Evolutionary conservation across 2,329 filamentous ascomycete genomes (phyloP), one percentile per base, ranked within the genome.

Genomic region (Aspergillus transmontanensis): DNA sequence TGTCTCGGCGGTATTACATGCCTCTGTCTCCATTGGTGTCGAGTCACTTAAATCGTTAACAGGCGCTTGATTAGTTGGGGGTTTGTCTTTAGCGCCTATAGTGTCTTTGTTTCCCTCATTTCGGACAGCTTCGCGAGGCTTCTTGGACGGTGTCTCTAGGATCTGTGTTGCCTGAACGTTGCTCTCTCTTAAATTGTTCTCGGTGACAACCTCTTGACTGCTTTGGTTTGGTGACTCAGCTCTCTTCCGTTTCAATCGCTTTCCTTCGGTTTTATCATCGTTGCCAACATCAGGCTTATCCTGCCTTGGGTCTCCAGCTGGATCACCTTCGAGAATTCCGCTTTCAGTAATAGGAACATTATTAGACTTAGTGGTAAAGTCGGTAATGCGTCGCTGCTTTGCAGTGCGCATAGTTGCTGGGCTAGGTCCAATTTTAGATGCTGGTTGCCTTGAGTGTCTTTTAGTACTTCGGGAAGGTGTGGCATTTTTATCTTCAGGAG

Each of bases 331-430:
- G 0, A 11, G 4, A 10, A 23, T 16, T 19, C 28, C 12, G 19
- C 3, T 19, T 10, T 53, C 30, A 28, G 16, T 7, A 6, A 53
- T 26, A 5, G 26, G 10, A 21, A 57, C 55, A 19, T 64, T 58
- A 23, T 64, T 43, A 39, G 45, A 39, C 23, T 65, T 63, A 4
- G 60, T 50, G 23, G 59, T 57, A 32, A 53, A 30, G 53, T 62
- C 62, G 36, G 64, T 63, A 26, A 69, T 50, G 32, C 66, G 67
- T 32, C 59, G 62, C 50, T 67, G 64, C 62, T 74, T 75, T 6
- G 64, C 46, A 30, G 64, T 55, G 30, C 26, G 34, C 12, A 7
- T 41, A 34, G 39, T 16, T 16, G 11, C 32, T 19, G 36, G 43
- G 26, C 14, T 60, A 19, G 58, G 6, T 23, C 60, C 59, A n/a